These are phyloP conservation scores for Rhizoclosmatium globosum DNA, from an alignment of 192 early-diverging fungal genomes.

Conservation along the genomic window DNA sequence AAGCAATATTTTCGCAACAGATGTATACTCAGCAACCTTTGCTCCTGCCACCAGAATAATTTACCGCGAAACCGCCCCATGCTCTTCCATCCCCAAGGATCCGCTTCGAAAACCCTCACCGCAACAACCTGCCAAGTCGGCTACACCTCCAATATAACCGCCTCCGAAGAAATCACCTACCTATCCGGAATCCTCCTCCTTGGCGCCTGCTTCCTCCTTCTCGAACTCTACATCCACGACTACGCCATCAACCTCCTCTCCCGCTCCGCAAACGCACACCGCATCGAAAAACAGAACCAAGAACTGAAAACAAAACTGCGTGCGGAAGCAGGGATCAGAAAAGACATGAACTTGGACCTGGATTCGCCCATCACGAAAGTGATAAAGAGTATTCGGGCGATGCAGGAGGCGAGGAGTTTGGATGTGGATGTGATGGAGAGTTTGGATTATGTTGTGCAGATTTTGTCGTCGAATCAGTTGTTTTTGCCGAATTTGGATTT, in stretches of 20 bases:
- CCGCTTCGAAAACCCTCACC: not conserved
- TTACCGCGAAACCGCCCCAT: conserved; percentile 13
- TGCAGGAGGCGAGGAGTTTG: conserved; percentile 47
- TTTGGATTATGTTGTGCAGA: conserved; percentile 55
- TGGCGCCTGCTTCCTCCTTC: conserved; percentile 14
- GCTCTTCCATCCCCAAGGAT: not conserved
- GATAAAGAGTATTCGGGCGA: conserved; percentile 51
- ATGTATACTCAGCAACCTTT: not conserved
- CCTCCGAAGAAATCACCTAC: conserved; percentile 43
- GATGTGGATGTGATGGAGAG: conserved; percentile 53
- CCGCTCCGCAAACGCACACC: conserved; percentile 36
- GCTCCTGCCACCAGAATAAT: not conserved
- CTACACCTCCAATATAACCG: not conserved
- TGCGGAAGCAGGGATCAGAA: conserved; percentile 24
- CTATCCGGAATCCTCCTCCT: conserved; percentile 37
- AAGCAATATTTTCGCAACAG: not conserved
- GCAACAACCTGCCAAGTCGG: conserved; percentile 10
- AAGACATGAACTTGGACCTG: conserved; percentile 49
- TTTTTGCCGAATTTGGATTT: conserved; percentile 55
- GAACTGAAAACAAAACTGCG: conserved; percentile 46
- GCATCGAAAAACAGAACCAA: conserved; percentile 45
- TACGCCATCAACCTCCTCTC: conserved; percentile 49
- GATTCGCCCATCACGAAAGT: conserved; percentile 61
- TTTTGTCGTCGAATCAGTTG: conserved; percentile 59
- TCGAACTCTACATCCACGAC: conserved; percentile 49